Evolutionary conservation across 2,329 filamentous ascomycete species (phyloP), one percentile per base, ranked within the genome.

Genomic region (Venturiaceae sp.): DNA sequence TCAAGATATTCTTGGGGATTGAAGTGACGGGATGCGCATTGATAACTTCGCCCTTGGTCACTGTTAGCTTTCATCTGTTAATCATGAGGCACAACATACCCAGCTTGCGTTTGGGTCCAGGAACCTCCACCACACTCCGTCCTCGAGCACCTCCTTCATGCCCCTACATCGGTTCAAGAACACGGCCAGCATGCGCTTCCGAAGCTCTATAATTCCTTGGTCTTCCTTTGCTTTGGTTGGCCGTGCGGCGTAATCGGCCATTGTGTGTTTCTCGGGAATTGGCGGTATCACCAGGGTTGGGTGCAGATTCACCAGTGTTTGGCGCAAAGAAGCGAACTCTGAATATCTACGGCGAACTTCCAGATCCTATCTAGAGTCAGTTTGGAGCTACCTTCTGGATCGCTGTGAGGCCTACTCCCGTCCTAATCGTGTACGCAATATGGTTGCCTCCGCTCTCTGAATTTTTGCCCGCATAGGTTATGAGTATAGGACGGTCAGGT

Each of bases 141-240:
- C 94, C 61, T 91, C 88, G 57, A 90, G 82, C 30, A 99, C 86
- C 60, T 92, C 86, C 66, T 92, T 88, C 92, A 97, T 97, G 62
- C 85, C 84, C 63, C 92, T 83, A 73, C 94, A 99, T 53, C 94
- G 82, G 68, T 99, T 99, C 54, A 99, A 72, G 66, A 99, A 99
- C 0, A 97, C 94, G 4, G 88, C 88, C 57, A 99, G 73, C 94
- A 99, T 99, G 66, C 94, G 88, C 77, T 97, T 97, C 60, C 94
- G 84, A 63, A 97, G 77, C 69, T 99, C 94, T 63, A 99, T 99
- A 50, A 97, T 99, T 61, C 92, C 89, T 60, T 91, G 87, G 70
- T 99, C 95, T 72, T 99, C 92, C 72, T 96, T 99, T 19, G 95
- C 95, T 67, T 92, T 96, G 37, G 94, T 99, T 1, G 95, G 94